A percentile compares a stretch with the other conserved stretches of the same genome.
Conservation (phyloP, 2,329 filamentous ascomycete genomes). For the Sclerotinia minor region DNA sequence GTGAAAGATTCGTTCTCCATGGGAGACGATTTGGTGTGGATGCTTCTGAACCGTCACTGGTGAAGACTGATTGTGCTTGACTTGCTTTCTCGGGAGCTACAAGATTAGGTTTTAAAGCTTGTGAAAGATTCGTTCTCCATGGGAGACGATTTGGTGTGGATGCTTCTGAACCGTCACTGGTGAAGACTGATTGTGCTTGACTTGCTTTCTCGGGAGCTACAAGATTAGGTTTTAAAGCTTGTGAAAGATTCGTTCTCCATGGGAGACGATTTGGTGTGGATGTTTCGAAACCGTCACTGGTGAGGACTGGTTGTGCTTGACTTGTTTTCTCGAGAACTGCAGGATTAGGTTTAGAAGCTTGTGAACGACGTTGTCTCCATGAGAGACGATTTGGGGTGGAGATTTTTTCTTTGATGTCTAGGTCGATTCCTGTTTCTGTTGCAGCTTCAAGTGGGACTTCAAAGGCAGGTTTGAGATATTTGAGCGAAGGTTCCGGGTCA, state of each 20-base stretch:
- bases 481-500: slow-evolving; percentile 32
- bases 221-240: not conserved
- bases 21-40: not conserved
- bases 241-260: not conserved
- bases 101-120: not conserved
- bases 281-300: not conserved
- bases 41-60: not conserved
- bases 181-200: not conserved
- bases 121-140: not conserved
- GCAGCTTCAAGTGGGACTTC: not conserved
- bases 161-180: not conserved
- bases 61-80: not conserved
- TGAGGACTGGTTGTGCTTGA: not conserved
- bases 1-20: not conserved
- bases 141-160: not conserved
- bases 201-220: not conserved
- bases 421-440: not conserved
- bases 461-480: not conserved
- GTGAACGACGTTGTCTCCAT: not conserved
- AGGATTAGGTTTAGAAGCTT: not conserved
- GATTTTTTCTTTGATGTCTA: not conserved
- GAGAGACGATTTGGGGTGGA: not conserved
- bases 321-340: not conserved
- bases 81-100: not conserved
- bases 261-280: not conserved